Evolutionary conservation across 345 rosid genomes (phyloP), one percentile per base, ranked within the genome.

Genomic region (Lagerstroemia speciosa): DNA sequence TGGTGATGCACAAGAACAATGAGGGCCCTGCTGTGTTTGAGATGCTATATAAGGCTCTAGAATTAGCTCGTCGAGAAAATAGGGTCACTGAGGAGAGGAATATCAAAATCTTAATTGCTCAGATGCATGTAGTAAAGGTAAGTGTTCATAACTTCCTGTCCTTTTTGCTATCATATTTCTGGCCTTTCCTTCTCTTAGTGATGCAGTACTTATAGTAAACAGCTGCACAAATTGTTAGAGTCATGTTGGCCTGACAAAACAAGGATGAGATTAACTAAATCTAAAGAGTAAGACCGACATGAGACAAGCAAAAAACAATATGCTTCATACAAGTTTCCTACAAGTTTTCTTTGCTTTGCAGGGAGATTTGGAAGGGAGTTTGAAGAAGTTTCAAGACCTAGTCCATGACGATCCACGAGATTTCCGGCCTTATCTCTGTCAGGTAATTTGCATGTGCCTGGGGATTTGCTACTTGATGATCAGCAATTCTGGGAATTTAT

Each of bases 351-450:
- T 24, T 62, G 17, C 26, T 11, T 79, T 72, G 67, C 84, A 93
- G 97, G 98, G 97, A 62, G 74, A 86, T 33, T 74, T 91, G 82
- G 86, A 87, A 68, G 95, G 84, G 68, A 91, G 83, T 48, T 72
- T 91, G 74, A 86, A 85, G 80, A 73, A 86, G 73, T 91, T 89
- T 77, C 89, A 87, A 75, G 84, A 80, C 66, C 81, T 93, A 74
- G 79, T 89, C 29, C 71, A 81, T 37, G 94, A 91, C 36, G 80
- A 93, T 76, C 97, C 96, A 76, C 84, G 87, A 76, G 98, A 93
- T 82, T 91, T 93, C 31, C 85, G 98, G 74, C 96, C 97, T 38
- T 93, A 91, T 78, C 98, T 93, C 76, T 93, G 96, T 78, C 96
- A 87, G 90, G 98, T 87, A 78, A 69, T 26, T 32, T 24, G n/a